Base-by-base conservation (phyloP, 1,284 basidiomycete species). In the Leccinum holopus region DNA sequence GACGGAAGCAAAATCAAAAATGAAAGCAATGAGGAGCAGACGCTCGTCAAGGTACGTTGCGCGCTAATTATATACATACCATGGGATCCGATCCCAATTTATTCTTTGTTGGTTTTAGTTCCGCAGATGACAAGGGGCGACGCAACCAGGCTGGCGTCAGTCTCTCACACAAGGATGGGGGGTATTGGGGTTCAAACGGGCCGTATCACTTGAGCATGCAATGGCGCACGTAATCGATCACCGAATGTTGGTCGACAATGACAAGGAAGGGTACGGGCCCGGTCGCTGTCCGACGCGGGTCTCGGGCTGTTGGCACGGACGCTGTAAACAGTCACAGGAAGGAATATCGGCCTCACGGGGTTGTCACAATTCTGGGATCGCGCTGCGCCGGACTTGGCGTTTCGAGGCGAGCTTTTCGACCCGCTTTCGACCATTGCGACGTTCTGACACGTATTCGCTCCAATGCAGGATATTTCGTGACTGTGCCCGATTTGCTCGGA, bases 401-500 rank as follows among this genome's bases (percentile, higher is more conserved):
- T 55, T 33, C 51, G 51, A 62, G 63, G 69, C 39, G 37, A 62
- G 61, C 33, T 18, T 47, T 47, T 47, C 18, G 18, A 1, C 11
- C 18, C 18, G 1, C 11, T n/a, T 21, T 58, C 11, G 28, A 14
- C 57, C n/a, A 33, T 52, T 25, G 14, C 12, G 32, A 14, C 32
- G n/a, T n/a, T 3, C 28, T 59, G 21, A 70, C 41, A 8, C 18
- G 9, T 37, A 2, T 7, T 21, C 7, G 25, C 21, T 5, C 32
- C 2, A 1, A 55, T 12, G 35, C 57, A 71, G 70, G 68, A 30
- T 68, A 62, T 30, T 60, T 56, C 5, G 63, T 72, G 32, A 56
- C 44, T 0, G 63, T 63, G 10, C 69, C 69, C 11, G 61, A 71
- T 47, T 35, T 73, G 6, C 66, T 70, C 11, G 67, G 68, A 4